Percentiles rank a stretch among this genome's conserved stretches.
phyloP scores from a whole-genome alignment of 345 rosid genomes.

The Gossypioides kirkii region DNA sequence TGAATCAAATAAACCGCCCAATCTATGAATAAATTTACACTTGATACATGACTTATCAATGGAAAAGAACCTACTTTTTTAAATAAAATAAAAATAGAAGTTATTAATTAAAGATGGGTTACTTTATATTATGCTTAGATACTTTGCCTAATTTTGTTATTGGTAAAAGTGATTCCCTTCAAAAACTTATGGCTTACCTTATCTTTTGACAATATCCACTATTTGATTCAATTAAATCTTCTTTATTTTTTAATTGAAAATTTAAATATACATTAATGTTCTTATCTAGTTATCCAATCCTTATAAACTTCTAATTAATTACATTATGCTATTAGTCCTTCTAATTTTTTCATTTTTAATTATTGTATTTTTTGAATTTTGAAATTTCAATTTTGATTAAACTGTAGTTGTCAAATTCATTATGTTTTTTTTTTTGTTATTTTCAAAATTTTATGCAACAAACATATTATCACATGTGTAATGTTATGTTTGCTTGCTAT shows the following conservation, averaged over 20 bases:
- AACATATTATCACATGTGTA: too few species aligned
- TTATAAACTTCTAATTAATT: background rate
- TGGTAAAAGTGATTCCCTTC: slow-evolving; percentile 16
- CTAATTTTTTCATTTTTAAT: too few species aligned
- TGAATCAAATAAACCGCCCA: too few species aligned
- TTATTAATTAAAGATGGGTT: background rate
- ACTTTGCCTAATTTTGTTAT: slow-evolving; percentile 21
- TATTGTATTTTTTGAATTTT: too few species aligned
- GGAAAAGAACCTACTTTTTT: background rate
- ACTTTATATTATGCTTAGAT: slow-evolving; percentile 12
- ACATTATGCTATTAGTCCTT: too few species aligned
- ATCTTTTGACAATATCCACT: background rate
- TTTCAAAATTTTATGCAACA: too few species aligned
- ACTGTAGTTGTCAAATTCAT: too few species aligned
- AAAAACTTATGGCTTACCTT: slow-evolving; percentile 9
- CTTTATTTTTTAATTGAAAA: background rate
- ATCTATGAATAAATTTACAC: too few species aligned
- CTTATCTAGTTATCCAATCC: background rate
- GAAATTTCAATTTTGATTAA: too few species aligned
- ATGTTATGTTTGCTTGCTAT: too few species aligned
- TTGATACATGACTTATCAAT: background rate
- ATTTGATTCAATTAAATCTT: background rate
- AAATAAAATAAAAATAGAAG: background rate
- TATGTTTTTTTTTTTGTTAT: too few species aligned
- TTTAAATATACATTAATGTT: background rate